phyloP scores from a whole-genome alignment of 805 yeast species.

The Dipodascus geniculatus region DNA sequence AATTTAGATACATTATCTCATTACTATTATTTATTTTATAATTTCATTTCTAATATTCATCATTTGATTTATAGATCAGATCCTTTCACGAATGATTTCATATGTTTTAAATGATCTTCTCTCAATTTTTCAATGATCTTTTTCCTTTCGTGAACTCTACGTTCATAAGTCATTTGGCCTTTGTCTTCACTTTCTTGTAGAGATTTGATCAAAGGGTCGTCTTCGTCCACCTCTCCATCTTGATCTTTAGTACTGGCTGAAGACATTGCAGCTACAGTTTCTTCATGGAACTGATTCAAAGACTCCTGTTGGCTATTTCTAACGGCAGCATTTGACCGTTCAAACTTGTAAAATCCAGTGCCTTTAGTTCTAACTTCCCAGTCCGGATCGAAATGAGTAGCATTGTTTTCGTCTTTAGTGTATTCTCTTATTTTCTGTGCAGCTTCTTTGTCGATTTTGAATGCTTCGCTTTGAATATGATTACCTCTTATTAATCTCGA shows the following conservation, averaged over 20 bases:
- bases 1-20: neutral
- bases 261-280: neutral
- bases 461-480: neutral
- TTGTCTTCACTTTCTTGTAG: neutral
- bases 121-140: neutral
- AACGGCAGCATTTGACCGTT: slow-evolving; percentile 7
- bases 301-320: slow-evolving; percentile 13
- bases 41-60: neutral
- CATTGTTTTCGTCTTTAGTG: slow-evolving; percentile 2
- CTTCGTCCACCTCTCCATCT: neutral
- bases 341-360: slow-evolving; percentile 16
- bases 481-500: neutral
- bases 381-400: slow-evolving; percentile 13
- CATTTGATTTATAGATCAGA: neutral
- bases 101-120: neutral
- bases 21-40: neutral
- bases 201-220: neutral
- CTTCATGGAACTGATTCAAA: slow-evolving; percentile 3
- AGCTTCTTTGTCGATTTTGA: slow-evolving; percentile 1
- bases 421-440: slow-evolving; percentile 9
- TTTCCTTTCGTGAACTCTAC: neutral
- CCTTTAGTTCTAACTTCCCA: slow-evolving; percentile 18
- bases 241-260: neutral
- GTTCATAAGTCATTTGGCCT: neutral
- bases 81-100: neutral